Conservation (phyloP, 352 stramenopile genomes). For the Phytophthora parvispora region DNA sequence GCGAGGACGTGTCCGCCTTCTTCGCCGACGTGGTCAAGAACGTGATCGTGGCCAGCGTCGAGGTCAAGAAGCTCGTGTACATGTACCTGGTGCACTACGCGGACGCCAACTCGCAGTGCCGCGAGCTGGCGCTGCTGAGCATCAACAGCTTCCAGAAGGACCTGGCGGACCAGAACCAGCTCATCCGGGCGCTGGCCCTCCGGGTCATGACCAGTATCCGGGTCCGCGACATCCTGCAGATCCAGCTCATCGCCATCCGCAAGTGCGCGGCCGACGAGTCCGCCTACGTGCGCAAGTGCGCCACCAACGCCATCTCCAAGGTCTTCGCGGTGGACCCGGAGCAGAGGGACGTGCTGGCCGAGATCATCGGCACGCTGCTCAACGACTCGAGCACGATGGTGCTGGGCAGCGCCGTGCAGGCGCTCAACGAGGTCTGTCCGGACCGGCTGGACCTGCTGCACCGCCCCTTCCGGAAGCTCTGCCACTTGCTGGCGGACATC, state of each 20-base stretch:
- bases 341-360: slow-evolving; percentile 92
- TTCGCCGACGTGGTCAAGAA: slow-evolving; percentile 99
- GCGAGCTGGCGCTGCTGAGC: slow-evolving; percentile 97
- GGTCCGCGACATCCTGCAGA: slow-evolving; percentile 99
- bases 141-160: slow-evolving; percentile 99
- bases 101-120: slow-evolving; percentile 95
- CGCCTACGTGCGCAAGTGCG: slow-evolving; percentile 98
- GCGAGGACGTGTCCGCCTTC: slow-evolving; percentile 98
- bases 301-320: slow-evolving; percentile 97
- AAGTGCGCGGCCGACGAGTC: slow-evolving; percentile 93
- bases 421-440: slow-evolving; percentile 97
- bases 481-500: slow-evolving; percentile 98
- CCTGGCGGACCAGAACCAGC: slow-evolving; percentile 95
- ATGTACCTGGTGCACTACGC: slow-evolving; percentile 99
- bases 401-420: slow-evolving; percentile 95
- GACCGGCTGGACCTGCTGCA: slow-evolving; percentile 97
- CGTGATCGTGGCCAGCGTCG: slow-evolving; percentile 94
- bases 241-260: slow-evolving; percentile 98
- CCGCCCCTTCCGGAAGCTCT: slow-evolving; percentile 97
- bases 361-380: slow-evolving; percentile 96
- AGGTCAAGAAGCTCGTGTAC: slow-evolving; percentile 99
- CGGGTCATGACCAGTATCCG: slow-evolving; percentile 98
- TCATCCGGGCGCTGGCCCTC: slow-evolving; percentile 95
- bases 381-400: slow-evolving; percentile 98
- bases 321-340: slow-evolving; percentile 92